These are phyloP conservation scores for Neophaeococcomyces aloes DNA, from an alignment of 2,329 filamentous ascomycete species.

Conservation along the genomic window DNA sequence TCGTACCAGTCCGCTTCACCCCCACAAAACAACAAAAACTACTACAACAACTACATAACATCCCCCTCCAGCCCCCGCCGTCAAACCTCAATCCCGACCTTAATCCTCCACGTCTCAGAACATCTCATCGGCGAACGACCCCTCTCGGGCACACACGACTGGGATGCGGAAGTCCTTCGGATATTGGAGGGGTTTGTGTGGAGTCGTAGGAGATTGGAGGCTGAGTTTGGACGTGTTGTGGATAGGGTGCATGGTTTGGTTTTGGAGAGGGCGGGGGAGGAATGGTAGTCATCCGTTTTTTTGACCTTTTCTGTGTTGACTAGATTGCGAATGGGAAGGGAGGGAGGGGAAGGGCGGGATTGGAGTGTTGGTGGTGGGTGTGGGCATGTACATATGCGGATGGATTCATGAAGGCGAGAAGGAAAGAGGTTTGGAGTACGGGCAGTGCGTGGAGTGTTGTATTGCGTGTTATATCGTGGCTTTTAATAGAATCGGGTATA, in stretches of 20 bases:
- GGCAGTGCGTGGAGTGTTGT: no score
- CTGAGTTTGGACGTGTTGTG: background rate
- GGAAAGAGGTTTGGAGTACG: no score
- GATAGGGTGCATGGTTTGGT: background rate
- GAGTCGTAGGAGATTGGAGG: background rate
- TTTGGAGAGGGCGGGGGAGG: background rate
- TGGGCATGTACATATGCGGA: no score
- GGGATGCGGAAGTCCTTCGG: slow-evolving; percentile 1
- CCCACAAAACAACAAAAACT: background rate
- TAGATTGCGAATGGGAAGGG: no score
- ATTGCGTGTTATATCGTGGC: no score
- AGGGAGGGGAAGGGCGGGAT: no score
- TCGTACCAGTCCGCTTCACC: background rate
- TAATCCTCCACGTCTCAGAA: slow-evolving; percentile 2
- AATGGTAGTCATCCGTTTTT: no score
- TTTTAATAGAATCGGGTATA: no score
- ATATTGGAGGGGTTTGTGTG: slow-evolving; percentile 6
- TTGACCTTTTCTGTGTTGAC: no score
- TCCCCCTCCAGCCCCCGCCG: background rate
- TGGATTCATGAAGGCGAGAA: no score
- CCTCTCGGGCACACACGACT: background rate
- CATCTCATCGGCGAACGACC: slow-evolving; percentile 2
- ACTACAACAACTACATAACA: background rate
- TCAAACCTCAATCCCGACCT: background rate
- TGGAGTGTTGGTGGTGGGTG: no score